These are phyloP conservation scores for Clonostachys rhizophaga DNA, from an alignment of 2,329 filamentous ascomycete species.

Conservation along the genomic window DNA sequence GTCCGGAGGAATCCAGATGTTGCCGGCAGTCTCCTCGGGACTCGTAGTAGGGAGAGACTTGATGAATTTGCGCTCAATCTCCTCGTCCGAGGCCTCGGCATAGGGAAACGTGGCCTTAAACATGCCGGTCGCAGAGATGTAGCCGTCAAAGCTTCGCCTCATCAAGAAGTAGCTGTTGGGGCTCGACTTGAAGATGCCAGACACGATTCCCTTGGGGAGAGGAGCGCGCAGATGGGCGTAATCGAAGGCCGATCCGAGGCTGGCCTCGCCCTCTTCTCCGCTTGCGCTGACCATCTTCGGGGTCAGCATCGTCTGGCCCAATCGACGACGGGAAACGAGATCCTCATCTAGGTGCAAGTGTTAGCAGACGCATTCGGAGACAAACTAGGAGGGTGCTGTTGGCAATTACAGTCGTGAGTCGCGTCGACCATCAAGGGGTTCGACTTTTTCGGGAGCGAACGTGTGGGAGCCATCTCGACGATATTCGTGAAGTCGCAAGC, in stretches of 20 bases:
- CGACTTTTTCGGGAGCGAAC: slow-evolving; percentile 3
- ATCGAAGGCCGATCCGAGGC: slow-evolving; percentile 79
- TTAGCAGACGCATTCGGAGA: slow-evolving; percentile 1
- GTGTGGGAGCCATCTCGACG: slow-evolving; percentile 1
- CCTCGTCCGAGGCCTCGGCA: slow-evolving; percentile 67
- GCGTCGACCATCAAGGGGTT: slow-evolving; percentile 36
- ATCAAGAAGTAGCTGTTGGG: slow-evolving; percentile 97
- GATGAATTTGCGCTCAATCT: slow-evolving; percentile 75
- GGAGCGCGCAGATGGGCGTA: slow-evolving; percentile 94
- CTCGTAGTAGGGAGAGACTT: slow-evolving; percentile 80
- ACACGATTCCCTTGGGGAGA: slow-evolving; percentile 83
- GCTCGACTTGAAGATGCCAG: slow-evolving; percentile 85
- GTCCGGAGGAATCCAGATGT: slow-evolving; percentile 88
- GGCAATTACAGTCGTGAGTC: slow-evolving; percentile 53
- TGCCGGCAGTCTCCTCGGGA: slow-evolving; percentile 88
- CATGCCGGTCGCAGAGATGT: slow-evolving; percentile 83
- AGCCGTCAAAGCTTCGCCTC: slow-evolving; percentile 82
- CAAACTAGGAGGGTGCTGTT: too few relatives aligned
- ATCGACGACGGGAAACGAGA: slow-evolving; percentile 76
- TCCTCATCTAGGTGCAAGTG: slow-evolving; percentile 51
- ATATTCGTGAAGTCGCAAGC: not conserved
- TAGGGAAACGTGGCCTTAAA: slow-evolving; percentile 88
- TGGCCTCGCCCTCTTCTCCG: slow-evolving; percentile 62
- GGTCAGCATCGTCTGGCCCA: slow-evolving; percentile 88
- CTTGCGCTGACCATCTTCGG: slow-evolving; percentile 60